phyloP scores from a whole-genome alignment of 495 filamentous ascomycete genomes.

The Umbilicaria muhlenbergii region DNA sequence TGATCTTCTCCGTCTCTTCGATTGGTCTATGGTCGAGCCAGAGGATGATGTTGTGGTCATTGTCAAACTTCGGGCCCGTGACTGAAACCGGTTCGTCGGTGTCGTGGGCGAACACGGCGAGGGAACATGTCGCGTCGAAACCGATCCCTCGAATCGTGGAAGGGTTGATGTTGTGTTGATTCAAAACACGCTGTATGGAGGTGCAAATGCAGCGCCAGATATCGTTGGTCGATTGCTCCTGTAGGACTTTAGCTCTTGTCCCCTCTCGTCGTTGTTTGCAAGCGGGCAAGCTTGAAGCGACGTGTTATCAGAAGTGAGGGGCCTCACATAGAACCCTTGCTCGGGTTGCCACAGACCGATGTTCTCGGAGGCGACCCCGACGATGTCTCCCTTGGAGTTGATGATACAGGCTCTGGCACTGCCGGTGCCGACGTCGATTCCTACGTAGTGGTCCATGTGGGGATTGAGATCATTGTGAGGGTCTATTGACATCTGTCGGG shows the following conservation, averaged over 20 bases:
- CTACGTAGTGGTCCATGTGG: conserved; percentile 58
- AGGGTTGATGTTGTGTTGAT: conserved; percentile 61
- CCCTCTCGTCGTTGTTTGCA: background rate
- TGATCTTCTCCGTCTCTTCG: conserved; percentile 79
- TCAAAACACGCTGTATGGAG: conserved; percentile 63
- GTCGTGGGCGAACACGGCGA: conserved; percentile 75
- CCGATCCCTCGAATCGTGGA: conserved; percentile 69
- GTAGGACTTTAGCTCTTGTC: conserved; percentile 8
- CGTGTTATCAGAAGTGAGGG: background rate
- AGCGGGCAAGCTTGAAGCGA: conserved; percentile 1
- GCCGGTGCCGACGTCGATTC: conserved; percentile 91
- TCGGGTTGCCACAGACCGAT: conserved; percentile 93
- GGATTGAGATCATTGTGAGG: conserved; percentile 38
- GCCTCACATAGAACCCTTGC: conserved; percentile 65
- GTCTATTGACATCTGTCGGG: conserved; percentile 39
- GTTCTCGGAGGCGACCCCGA: conserved; percentile 75
- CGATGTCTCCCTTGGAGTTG: conserved; percentile 78
- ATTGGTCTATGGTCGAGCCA: conserved; percentile 90
- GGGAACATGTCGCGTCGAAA: conserved; percentile 94
- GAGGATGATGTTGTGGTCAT: conserved; percentile 77
- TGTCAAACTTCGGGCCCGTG: conserved; percentile 70
- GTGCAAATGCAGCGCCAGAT: conserved; percentile 86
- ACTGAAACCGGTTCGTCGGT: conserved; percentile 83
- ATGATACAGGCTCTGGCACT: conserved; percentile 92
- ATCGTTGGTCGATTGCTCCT: conserved; percentile 97